phyloP scores from a whole-genome alignment of 1,139 yeast genomes.

The Diutina rugosa region DNA sequence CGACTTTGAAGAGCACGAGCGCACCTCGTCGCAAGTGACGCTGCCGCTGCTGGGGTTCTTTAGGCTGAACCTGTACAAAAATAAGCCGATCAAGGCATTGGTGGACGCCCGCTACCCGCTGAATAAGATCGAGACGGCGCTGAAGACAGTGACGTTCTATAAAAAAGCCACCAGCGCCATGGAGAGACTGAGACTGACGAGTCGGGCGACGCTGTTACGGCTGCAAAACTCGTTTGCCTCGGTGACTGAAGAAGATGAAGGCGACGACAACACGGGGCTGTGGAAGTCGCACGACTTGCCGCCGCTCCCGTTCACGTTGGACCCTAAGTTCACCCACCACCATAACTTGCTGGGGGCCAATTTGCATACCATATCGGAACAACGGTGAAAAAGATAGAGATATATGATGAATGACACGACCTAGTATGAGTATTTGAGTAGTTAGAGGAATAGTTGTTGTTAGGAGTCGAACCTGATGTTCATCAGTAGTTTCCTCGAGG shows the following conservation, averaged over 20 bases:
- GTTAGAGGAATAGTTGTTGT: too few species aligned
- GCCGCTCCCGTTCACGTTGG: background rate
- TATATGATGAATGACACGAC: background rate
- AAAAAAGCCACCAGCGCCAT: background rate
- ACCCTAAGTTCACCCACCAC: background rate
- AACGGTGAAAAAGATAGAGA: background rate
- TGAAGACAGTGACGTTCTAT: slow-evolving; percentile 48
- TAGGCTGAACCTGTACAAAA: slow-evolving; percentile 11
- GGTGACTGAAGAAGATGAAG: slow-evolving; percentile 2
- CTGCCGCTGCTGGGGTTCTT: slow-evolving; percentile 4
- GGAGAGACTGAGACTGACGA: background rate
- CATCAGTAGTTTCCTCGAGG: too few species aligned
- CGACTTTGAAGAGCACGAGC: slow-evolving; percentile 30
- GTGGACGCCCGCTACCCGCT: slow-evolving; percentile 11
- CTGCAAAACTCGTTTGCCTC: slow-evolving; percentile 1
- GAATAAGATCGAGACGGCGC: slow-evolving; percentile 36
- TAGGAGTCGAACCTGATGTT: too few species aligned
- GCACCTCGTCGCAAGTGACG: background rate
- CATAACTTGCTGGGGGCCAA: background rate
- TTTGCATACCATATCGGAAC: background rate
- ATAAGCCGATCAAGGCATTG: slow-evolving; percentile 20
- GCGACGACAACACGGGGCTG: background rate
- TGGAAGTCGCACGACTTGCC: slow-evolving; percentile 1
- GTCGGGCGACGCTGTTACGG: background rate
- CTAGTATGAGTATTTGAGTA: too few species aligned